Base-by-base conservation (phyloP, 2,329 filamentous ascomycete species). In the Chaetomiaceae sp. region DNA sequence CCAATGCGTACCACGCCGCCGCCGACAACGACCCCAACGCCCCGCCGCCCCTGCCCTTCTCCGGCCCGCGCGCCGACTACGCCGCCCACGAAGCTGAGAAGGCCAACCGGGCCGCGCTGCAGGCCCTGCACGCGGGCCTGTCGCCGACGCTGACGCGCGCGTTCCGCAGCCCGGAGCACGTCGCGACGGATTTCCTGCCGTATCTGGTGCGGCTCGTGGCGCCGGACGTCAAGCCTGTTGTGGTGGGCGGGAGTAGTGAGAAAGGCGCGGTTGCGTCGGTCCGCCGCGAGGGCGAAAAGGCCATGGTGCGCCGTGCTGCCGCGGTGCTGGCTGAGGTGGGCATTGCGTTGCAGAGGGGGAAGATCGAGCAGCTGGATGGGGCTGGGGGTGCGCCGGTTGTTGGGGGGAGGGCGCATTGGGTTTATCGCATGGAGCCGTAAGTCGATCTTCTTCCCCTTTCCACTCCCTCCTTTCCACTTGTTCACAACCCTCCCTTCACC, bases 361-460 rank as follows among this genome's bases (percentile, higher is more conserved):
- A 83, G 57, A 78, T 97, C 35, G 89, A 95, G 59, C 74, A 74
- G 11, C 84, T 86, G 17, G 30, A 19, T 54, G 3, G 51, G 45
- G 8, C 12, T n/a, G 29, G 29, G n/a, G n/a, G n/a, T 27, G 26
- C 29, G 49, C 56, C 29, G 75, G 76, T 7, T 5, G 71, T 69
- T 17, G 73, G 73, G 46, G 76, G 79, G 27, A 68, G n/a, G n/a
- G n/a, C 74, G 15, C 75, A 81, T 56, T 97, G 83, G 76, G 83
- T 95, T 8, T 97, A 95, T 65, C 81, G 93, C 43, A 90, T 98
- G 87, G 91, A 97, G 60, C 93, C 93, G 76, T 90, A 42, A 11
- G 36, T 26, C 33, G 19, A 24, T 33, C 2, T 33, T 33, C 33
- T 43, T 3, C 12, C n/a, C 19, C 18, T 34, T 42, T 37, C 29